A percentile compares a stretch with the other conserved stretches of the same genome.
Conservation (phyloP, 73 alveolate species). For the Paramecium bursaria region DNA sequence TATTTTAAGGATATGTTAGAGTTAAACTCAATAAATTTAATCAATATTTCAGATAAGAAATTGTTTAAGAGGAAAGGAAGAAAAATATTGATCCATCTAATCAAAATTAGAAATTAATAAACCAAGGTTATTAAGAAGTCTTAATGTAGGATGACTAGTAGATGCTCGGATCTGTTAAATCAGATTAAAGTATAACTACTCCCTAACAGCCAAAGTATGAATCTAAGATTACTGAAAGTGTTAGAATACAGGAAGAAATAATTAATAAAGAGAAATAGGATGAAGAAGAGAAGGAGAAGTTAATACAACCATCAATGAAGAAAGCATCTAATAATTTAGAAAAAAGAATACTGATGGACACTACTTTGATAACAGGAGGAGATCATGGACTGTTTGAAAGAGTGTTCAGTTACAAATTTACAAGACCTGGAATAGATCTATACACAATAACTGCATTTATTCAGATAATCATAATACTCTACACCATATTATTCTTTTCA, state of each 20-base stretch:
- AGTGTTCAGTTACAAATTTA: slow-evolving; percentile 8
- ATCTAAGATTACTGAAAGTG: no score
- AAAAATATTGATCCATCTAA: background rate
- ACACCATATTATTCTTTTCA: slow-evolving; percentile 9
- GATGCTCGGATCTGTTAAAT: no score
- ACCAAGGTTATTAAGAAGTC: background rate
- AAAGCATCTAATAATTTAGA: slow-evolving; percentile 17
- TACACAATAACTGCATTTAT: slow-evolving; percentile 44
- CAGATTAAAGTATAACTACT: no score
- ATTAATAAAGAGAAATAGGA: no score
- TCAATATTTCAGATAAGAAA: background rate
- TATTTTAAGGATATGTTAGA: slow-evolving; percentile 41
- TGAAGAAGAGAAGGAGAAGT: no score
- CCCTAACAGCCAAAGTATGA: no score
- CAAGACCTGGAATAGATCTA: slow-evolving; percentile 57
- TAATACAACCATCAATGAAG: no score
- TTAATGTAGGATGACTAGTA: background rate
- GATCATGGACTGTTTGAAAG: background rate
- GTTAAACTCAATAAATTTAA: slow-evolving; percentile 44
- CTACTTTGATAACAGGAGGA: background rate
- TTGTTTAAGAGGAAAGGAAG: no score
- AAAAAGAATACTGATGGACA: slow-evolving; percentile 32
- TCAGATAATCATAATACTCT: slow-evolving; percentile 8
- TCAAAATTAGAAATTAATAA: no score
- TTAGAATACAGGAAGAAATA: no score